Base-by-base conservation (phyloP, 345 rosid genomes). In the Eutrema japonicum region DNA sequence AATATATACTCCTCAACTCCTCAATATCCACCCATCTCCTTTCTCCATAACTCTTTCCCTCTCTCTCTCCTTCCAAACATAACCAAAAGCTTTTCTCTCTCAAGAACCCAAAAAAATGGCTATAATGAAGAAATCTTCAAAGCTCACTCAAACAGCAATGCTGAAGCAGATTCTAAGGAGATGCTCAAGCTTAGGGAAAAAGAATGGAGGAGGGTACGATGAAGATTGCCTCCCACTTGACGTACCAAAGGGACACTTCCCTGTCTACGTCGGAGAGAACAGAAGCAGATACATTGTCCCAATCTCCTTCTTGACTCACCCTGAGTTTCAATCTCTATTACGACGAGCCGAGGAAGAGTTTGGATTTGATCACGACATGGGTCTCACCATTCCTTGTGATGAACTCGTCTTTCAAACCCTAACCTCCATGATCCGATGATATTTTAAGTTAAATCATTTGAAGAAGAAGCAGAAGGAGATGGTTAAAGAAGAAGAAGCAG, bases 191-290 rank as follows among this genome's bases (percentile, higher is more conserved):
- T 66, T 90, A 32, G 93, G 91, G 22, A 88, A 83, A 83, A 88
- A 73, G 50, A 71, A 77, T 47, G 79, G 58, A 61, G 75, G 70
- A 36, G 84, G 79, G 1, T 78, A 66, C 26, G 83, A 85, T 36
- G 83, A 80, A 22, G 81, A 80, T 12, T 83, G 76, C 8, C 86
- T 91, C 48, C 96, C 93, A 2, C 77, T 88, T 10, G 97, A 94
- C 30, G 98, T 94, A 43, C 98, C 97, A 3, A 94, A 88, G 72
- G 98, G 98, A 2, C 97, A 94, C 57, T 94, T 94, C 55, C 89
- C 92, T 6, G 95, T 94, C 41, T 94, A 94, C 49, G 97, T 94
- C 3, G 98, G 98, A 14, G 85, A 94, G 66, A 87, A 85, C 79
- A 77, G 97, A 76, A 84, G 86, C n/a, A 87, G 98, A 83, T 85